Percentiles rank a stretch among this genome's conserved stretches.
Conservation (phyloP, 805 yeast species). For the Ogataea philodendri region DNA sequence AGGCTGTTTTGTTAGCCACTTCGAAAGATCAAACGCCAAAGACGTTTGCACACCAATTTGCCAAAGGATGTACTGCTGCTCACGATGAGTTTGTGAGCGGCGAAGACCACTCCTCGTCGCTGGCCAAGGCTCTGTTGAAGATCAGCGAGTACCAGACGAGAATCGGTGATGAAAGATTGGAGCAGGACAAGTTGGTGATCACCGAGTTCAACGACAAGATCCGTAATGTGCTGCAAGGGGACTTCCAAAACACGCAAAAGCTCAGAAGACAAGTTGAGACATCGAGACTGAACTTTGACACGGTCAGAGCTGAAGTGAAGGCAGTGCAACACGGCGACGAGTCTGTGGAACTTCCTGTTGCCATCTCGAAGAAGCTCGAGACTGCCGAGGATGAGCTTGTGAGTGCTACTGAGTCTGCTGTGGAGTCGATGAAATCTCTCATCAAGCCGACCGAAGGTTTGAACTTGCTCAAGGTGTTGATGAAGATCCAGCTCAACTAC, state of each 20-base stretch:
- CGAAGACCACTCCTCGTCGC: constrained; percentile 43
- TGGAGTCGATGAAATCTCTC: constrained; percentile 71
- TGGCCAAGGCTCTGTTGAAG: constrained; percentile 52
- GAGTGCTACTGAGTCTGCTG: constrained; percentile 74
- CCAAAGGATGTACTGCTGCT: constrained; percentile 53
- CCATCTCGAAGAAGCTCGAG: constrained; percentile 51
- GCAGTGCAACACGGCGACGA: constrained; percentile 35
- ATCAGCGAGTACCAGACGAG: constrained; percentile 56
- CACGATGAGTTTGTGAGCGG: constrained; percentile 40
- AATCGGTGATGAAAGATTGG: constrained; percentile 65
- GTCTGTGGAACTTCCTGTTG: constrained; percentile 45
- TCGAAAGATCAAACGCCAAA: constrained; percentile 49
- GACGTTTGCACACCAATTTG: constrained; percentile 70
- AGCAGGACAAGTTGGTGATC: constrained; percentile 64
- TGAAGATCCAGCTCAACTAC: constrained; percentile 66
- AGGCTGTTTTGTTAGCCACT: constrained; percentile 45
- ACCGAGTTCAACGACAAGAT: constrained; percentile 58
- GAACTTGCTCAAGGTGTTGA: constrained; percentile 61
- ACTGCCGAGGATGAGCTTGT: constrained; percentile 75
- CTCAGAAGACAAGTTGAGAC: constrained; percentile 67
- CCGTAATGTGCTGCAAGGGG: constrained; percentile 49
- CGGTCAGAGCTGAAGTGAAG: constrained; percentile 59
- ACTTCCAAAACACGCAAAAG: constrained; percentile 58
- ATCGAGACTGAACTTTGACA: constrained; percentile 68
- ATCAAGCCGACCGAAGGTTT: constrained; percentile 66